Conservation (phyloP, 2,329 filamentous ascomycete genomes). For the Zymoseptoria tritici region DNA sequence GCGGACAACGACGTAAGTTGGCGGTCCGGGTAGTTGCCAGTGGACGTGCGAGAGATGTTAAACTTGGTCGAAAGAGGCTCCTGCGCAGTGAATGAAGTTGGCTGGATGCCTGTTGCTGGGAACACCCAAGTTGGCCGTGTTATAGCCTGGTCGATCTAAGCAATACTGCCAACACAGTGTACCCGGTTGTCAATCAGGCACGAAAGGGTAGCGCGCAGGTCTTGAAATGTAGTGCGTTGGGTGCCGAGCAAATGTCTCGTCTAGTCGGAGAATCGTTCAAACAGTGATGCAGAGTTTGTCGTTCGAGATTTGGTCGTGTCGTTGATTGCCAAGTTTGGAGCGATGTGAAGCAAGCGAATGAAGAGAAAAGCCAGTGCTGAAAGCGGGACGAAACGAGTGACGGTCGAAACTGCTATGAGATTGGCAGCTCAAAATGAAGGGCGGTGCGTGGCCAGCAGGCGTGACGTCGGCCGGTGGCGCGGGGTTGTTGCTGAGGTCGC, state of each 20-base stretch:
- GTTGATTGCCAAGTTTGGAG: neutral
- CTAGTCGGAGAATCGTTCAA: neutral
- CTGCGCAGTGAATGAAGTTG: constrained; percentile 6
- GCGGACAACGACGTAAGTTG: neutral
- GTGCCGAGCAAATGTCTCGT: neutral
- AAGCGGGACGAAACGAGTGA: neutral
- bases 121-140: constrained; percentile 15
- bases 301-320: neutral
- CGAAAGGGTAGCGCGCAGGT: neutral
- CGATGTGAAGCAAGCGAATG: neutral
- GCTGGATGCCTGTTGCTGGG: constrained; percentile 16
- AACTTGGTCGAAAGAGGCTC: neutral
- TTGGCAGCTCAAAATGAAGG: neutral
- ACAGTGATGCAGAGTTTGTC: neutral
- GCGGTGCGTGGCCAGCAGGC: neutral
- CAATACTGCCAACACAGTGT: neutral
- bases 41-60: neutral
- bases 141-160: constrained; percentile 1
- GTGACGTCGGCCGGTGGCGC: constrained; percentile 6
- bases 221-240: neutral
- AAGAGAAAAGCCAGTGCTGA: neutral
- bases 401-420: neutral
- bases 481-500: constrained; percentile 12
- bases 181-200: constrained; percentile 2
- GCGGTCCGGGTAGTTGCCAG: neutral